Conservation (phyloP, 768 basidiomycete species). For the Pisolithus tinctorius region DNA sequence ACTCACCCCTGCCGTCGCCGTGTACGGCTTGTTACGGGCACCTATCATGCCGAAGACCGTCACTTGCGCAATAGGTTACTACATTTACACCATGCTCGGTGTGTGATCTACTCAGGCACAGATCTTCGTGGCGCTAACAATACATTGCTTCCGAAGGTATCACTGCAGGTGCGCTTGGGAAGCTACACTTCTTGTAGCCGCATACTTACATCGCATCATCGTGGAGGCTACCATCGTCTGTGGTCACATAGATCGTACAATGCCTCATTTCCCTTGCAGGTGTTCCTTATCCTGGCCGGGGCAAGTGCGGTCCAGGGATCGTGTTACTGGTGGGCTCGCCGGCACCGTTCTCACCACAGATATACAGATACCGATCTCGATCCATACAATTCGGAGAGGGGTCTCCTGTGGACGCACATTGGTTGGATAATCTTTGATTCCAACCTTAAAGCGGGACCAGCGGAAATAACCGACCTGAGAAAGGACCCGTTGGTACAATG, state of each 20-base stretch:
- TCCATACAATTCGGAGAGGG: conserved; percentile 76
- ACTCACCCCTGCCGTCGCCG: conserved; percentile 60
- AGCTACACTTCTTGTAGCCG: background rate
- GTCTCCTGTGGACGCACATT: conserved; percentile 72
- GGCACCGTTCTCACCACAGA: conserved; percentile 79
- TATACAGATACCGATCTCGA: conserved; percentile 84
- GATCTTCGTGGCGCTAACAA: conserved; percentile 9
- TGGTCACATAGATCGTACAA: conserved; percentile 86
- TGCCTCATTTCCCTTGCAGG: conserved; percentile 63
- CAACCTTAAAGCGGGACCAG: conserved; percentile 59
- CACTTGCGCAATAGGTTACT: conserved; percentile 62
- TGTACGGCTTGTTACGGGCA: conserved; percentile 58
- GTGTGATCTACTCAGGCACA: conserved; percentile 15
- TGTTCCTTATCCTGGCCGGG: conserved; percentile 65
- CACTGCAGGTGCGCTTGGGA: conserved; percentile 35
- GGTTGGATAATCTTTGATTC: conserved; percentile 85
- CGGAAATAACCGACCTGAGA: conserved; percentile 67
- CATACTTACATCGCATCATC: conserved; percentile 2
- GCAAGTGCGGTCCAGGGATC: conserved; percentile 83
- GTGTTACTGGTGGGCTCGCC: conserved; percentile 81
- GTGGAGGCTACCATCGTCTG: conserved; percentile 68
- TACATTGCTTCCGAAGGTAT: conserved; percentile 31
- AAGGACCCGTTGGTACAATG: conserved; percentile 65
- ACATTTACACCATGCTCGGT: conserved; percentile 86
- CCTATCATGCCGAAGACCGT: conserved; percentile 44